Conservation (phyloP, 495 filamentous ascomycete genomes). For the Chaetomium tenue region DNA sequence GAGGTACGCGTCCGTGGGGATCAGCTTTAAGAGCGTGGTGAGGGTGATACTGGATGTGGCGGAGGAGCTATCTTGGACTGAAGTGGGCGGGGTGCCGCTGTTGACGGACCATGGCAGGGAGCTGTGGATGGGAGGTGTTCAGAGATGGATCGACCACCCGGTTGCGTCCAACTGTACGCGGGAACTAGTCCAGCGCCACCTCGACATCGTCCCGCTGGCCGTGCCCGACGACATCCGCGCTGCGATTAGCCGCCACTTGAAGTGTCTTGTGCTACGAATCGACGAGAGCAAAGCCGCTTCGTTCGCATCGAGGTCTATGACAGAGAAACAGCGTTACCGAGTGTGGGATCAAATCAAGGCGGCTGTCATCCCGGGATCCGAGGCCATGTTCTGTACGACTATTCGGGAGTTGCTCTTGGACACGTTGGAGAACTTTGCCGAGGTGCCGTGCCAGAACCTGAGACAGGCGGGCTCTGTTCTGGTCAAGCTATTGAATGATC, state of each 20-base stretch:
- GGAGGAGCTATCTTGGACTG: constrained; percentile 1
- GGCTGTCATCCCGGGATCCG: constrained; percentile 16
- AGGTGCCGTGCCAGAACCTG: constrained; percentile 11
- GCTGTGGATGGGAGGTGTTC: constrained; percentile 17
- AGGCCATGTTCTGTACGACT: constrained; percentile 22
- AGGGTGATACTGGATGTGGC: background rate
- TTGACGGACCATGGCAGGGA: background rate
- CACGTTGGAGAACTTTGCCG: constrained; percentile 18
- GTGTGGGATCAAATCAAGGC: constrained; percentile 17
- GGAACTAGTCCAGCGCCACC: constrained; percentile 25
- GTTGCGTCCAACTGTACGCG: constrained; percentile 16
- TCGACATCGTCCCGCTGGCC: constrained; percentile 22
- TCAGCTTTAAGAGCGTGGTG: constrained; percentile 13
- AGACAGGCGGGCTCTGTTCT: constrained; percentile 15
- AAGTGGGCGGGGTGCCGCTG: background rate
- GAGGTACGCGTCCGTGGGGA: constrained; percentile 22
- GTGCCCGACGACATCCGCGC: constrained; percentile 17
- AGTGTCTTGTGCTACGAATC: constrained; percentile 15
- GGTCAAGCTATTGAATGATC: constrained; percentile 16
- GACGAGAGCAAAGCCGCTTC: constrained; percentile 3
- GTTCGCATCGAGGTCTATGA: constrained; percentile 15
- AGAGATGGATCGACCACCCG: constrained; percentile 18
- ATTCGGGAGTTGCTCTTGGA: constrained; percentile 17
- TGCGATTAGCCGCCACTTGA: constrained; percentile 15
- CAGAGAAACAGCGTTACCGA: constrained; percentile 13